Evolutionary conservation across 139 green algal species (phyloP).

Genomic region (Diplosphaera chodatii): DNA sequence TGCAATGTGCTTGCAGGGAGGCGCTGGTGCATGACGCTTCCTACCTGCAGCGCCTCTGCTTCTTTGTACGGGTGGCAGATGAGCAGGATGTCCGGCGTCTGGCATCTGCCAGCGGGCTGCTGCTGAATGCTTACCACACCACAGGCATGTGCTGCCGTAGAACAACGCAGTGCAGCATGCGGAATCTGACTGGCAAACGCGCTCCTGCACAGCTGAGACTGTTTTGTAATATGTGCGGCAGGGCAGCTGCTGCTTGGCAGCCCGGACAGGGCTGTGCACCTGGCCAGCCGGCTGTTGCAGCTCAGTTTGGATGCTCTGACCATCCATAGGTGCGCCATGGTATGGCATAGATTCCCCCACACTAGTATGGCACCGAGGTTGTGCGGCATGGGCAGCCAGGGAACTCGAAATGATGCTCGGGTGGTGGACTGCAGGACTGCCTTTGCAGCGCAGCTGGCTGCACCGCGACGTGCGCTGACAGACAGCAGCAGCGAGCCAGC

Average conservation of each 20-base stretch:
- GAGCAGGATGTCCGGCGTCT: neutral
- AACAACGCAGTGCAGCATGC: too few species aligned
- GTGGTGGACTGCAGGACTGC: neutral
- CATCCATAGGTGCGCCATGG: neutral
- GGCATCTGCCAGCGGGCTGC: conserved; percentile 2
- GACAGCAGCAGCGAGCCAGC: conserved; percentile 3
- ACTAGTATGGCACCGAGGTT: too few species aligned
- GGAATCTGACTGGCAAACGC: too few species aligned
- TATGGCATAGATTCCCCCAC: too few species aligned
- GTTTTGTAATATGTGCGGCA: neutral
- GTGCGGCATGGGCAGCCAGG: too few species aligned
- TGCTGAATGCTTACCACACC: neutral
- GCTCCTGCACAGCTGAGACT: too few species aligned
- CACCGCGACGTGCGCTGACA: conserved; percentile 3
- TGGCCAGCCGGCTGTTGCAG: conserved; percentile 3
- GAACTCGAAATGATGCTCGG: too few species aligned
- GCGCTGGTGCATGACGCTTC: neutral
- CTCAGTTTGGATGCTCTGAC: conserved; percentile 2
- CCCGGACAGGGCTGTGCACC: neutral
- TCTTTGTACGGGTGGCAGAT: neutral
- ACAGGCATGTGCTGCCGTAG: neutral
- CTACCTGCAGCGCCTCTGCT: conserved; percentile 8
- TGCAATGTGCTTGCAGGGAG: neutral
- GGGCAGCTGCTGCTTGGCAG: neutral
- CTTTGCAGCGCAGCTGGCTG: neutral